Evolutionary conservation across 352 stramenopile species (phyloP).

Genomic region (Lagenidium giganteum): DNA sequence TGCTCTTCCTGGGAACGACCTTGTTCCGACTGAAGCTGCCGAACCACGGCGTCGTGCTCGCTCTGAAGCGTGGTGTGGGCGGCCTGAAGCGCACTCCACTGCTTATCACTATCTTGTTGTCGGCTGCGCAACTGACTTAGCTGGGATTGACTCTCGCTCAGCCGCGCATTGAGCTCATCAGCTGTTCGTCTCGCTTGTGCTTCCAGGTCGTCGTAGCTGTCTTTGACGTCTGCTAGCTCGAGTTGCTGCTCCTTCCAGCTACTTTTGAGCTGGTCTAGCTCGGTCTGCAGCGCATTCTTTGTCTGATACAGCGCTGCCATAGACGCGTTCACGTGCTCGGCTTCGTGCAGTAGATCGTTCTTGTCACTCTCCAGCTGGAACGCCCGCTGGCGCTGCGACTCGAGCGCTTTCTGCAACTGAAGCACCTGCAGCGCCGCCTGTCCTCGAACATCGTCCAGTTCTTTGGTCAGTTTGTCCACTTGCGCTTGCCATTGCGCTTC

Average conservation of each 20-base stretch:
- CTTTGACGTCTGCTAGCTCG: conserved; percentile 50
- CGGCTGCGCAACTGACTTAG: conserved; percentile 15
- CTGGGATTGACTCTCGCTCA: conserved; percentile 24
- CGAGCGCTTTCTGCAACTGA: conserved; percentile 57
- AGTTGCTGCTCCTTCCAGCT: conserved; percentile 43
- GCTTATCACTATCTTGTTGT: no score
- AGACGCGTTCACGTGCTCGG: conserved; percentile 47
- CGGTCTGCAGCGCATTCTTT: conserved; percentile 47
- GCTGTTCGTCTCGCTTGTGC: conserved; percentile 27
- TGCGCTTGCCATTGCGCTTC: conserved; percentile 34
- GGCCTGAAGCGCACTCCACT: no score
- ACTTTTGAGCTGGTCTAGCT: conserved; percentile 48
- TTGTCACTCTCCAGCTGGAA: conserved; percentile 57
- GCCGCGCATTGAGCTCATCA: conserved; percentile 24
- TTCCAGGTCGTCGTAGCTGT: conserved; percentile 42
- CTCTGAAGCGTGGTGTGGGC: conserved; percentile 17
- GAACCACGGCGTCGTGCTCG: conserved; percentile 22
- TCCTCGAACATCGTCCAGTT: conserved; percentile 35
- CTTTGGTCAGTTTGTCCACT: conserved; percentile 41
- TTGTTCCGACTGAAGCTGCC: conserved; percentile 21
- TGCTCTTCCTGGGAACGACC: conserved; percentile 24
- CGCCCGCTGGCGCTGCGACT: conserved; percentile 35
- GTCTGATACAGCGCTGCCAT: conserved; percentile 47
- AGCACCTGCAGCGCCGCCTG: conserved; percentile 32
- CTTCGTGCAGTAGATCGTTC: conserved; percentile 58